phyloP scores from a whole-genome alignment of 768 basidiomycete genomes.

The Pleurotus eryngii region DNA sequence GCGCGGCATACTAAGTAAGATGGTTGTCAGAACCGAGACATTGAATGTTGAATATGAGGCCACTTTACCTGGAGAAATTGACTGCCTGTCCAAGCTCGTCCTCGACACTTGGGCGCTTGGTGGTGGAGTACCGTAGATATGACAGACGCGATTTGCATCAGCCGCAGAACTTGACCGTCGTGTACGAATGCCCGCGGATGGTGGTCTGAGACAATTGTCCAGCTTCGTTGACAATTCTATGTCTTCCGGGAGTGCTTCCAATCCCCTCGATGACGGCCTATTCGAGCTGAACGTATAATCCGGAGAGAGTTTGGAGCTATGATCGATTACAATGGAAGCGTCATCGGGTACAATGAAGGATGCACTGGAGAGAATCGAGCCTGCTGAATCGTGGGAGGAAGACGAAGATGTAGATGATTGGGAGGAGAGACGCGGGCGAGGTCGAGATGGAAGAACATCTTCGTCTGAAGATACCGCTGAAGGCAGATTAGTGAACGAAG shows the following conservation, averaged over 20 bases:
- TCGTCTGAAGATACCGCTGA: slow-evolving; percentile 3
- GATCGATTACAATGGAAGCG: slow-evolving; percentile 38
- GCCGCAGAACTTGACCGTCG: not conserved
- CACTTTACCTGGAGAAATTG: not conserved
- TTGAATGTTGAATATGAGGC: not conserved
- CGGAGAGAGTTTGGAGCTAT: slow-evolving; percentile 23
- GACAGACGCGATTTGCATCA: slow-evolving; percentile 2
- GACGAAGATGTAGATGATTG: slow-evolving; percentile 20
- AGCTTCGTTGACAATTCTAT: not conserved
- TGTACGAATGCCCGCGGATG: not conserved
- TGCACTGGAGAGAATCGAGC: slow-evolving; percentile 15
- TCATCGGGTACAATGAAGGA: slow-evolving; percentile 38
- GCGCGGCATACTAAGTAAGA: not conserved
- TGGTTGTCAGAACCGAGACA: not conserved
- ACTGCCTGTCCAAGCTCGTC: slow-evolving; percentile 5
- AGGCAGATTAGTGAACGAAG: not conserved
- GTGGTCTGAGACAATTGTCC: not conserved
- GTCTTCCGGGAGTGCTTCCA: slow-evolving; percentile 17
- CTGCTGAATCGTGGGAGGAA: slow-evolving; percentile 18
- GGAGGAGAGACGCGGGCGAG: slow-evolving; percentile 1
- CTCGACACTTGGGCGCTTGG: slow-evolving; percentile 1
- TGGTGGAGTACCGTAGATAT: slow-evolving; percentile 5
- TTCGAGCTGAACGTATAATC: slow-evolving; percentile 1
- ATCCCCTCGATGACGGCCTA: slow-evolving; percentile 1
- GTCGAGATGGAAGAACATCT: not conserved